Evolutionary conservation across 306 rosid species (phyloP), one percentile per base, ranked within the genome.

Genomic region (Morella rubra): DNA sequence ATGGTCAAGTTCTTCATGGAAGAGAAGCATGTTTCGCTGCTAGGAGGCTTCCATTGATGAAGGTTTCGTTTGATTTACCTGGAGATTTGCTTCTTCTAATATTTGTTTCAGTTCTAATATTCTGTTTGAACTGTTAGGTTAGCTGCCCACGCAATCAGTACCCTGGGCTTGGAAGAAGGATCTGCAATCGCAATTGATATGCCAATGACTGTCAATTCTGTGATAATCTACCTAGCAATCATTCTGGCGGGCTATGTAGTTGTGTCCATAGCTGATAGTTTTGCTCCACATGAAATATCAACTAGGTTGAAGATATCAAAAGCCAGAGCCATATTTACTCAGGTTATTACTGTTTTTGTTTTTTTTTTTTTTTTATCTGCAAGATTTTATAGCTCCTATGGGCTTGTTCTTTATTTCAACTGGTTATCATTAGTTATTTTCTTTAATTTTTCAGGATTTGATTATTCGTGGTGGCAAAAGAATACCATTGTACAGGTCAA

Each of bases 251-350:
- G 97, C 80, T 87, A 83, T 79, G 92, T 86, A 54, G 96, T 92
- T 78, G 98, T 95, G 73, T 95, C 97, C 19, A 92, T 95, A 62
- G 98, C 98, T 77, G 97, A 95, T 87, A 95, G 98, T 87, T 95
- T 95, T 81, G 96, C 97, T 74, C 85, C 97, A 11, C 78, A 69
- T 78, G 98, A 95, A 89, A 95, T 95, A 85, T 92, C 97, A 76
- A 77, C 87, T 69, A 90, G 98, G 81, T 89, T 95, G 44, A 87
- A 81, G 69, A 86, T 95, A 85, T 92, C 97, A 44, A 83, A 89
- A 49, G 90, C 98, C 82, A 92, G 89, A 89, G 88, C 80, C 87
- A 87, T 95, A 80, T 92, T 92, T 86, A 95, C 98, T 54, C 98
- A 95, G 97, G 98, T 92, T 45, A 60, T 19, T 72, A 70, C 11